Evolutionary conservation across 306 rosid species (phyloP).

Genomic region (Quillaja saponaria): DNA sequence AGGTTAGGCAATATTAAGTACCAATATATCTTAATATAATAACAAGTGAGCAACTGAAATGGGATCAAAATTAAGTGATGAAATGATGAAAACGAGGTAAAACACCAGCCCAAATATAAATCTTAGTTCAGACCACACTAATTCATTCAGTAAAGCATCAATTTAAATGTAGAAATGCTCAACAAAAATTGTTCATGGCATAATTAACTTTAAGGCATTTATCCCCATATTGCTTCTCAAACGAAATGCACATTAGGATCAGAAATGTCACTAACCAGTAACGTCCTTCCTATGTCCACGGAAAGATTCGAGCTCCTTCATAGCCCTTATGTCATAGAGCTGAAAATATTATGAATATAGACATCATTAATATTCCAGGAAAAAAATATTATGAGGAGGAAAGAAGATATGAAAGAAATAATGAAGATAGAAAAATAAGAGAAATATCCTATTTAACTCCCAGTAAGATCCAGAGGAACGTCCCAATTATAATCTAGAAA

Average conservation of each 20-base stretch:
- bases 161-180: too few species aligned
- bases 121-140: too few species aligned
- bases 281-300: constrained; percentile 98
- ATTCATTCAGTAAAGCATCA: too few species aligned
- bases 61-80: too few species aligned
- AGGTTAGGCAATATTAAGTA: too few species aligned
- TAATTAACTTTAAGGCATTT: constrained; percentile 15
- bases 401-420: neutral
- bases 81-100: too few species aligned
- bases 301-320: constrained; percentile 98
- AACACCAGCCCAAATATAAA: too few species aligned
- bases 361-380: constrained; percentile 3
- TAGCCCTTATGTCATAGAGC: constrained; percentile 97
- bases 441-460: constrained; percentile 22
- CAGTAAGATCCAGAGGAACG: constrained; percentile 15
- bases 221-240: constrained; percentile 15
- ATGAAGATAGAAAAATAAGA: neutral
- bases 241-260: too few species aligned
- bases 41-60: too few species aligned
- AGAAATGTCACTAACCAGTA: constrained; percentile 59
- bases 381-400: constrained; percentile 24
- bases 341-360: constrained; percentile 35
- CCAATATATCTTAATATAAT: too few species aligned
- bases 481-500: constrained; percentile 10
- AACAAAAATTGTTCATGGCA: too few species aligned